Conservation (phyloP, 495 filamentous ascomycete species). For the Penicillium bialowiezense region DNA sequence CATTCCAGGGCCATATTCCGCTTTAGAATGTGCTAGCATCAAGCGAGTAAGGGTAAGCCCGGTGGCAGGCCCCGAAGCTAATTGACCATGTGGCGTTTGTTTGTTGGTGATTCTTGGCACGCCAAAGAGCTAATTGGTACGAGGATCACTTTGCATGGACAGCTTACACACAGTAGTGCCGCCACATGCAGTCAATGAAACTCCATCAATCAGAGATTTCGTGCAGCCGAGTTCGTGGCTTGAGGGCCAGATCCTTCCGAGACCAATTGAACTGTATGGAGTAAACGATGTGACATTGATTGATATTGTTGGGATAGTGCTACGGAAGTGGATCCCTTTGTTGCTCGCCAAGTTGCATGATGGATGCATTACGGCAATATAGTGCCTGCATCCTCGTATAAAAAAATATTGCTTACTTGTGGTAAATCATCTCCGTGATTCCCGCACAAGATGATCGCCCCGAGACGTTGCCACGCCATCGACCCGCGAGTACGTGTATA, state of each 20-base stretch:
- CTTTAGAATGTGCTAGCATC: not conserved
- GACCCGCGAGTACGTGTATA: no score
- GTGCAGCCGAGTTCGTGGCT: not conserved
- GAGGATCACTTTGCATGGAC: not conserved
- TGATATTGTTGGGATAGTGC: not conserved
- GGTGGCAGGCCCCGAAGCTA: no score
- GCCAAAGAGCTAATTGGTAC: not conserved
- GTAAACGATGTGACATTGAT: not conserved
- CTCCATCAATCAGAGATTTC: slow-evolving; percentile 14
- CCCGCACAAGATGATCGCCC: not conserved
- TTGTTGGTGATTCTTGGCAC: slow-evolving; percentile 1
- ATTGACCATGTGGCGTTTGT: not conserved
- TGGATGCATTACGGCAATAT: not conserved
- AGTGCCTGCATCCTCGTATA: not conserved
- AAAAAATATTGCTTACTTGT: not conserved
- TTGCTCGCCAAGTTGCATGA: not conserved
- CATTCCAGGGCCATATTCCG: no score
- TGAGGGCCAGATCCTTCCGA: not conserved
- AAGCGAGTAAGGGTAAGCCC: not conserved
- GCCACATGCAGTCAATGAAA: slow-evolving; percentile 8
- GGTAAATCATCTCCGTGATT: not conserved
- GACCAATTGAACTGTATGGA: not conserved
- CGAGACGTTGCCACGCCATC: not conserved
- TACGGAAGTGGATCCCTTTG: not conserved
- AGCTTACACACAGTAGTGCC: not conserved